Evolutionary conservation across 805 yeast genomes (phyloP), one percentile per base, ranked within the genome.

Genomic region (Yarrowia bubula): DNA sequence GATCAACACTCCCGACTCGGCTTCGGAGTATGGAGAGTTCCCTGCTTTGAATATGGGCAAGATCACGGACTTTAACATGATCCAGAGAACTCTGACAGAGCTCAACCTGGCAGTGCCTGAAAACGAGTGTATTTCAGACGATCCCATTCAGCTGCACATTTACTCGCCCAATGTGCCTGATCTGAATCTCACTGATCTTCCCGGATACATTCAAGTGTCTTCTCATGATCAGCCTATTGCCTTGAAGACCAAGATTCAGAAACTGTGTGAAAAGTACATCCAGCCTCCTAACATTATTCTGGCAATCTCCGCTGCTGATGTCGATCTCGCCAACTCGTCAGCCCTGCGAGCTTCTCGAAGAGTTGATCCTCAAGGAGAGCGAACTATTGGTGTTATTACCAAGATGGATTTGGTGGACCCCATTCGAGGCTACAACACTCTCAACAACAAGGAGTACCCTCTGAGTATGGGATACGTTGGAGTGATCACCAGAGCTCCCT

Each of bases 301-400:
- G 70, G 99, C 99, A 0, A 95, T 96, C 31, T 90, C 97, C 10
- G 91, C 99, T 0, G 99, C 99, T 0, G 98, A 95, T 76, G 99
- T 95, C 1, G 99, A 95, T 79, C 79, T 95, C 71, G 99, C 99
- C 0, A 95, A 95, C 75, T 91, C 98, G 37, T 84, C 97, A 1
- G 98, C 99, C 0, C 82, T 95, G 66, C 80, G 96, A 65, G 98
- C 99, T 0, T 88, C 97, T 7, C 87, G 92, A 69, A 67, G 80
- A 14, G 92, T 95, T 0, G 99, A 95, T 75, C 99, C 99, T 15
- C 81, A 85, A 53, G 99, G 99, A 55, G 93, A 90, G 73, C 83
- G 99, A 74, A 95, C 99, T 0, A 88, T 95, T 67, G 99, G 99
- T 62, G 98, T 95, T 8, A 86, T 95, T 63, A 95, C 99, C 3